phyloP scores from a whole-genome alignment of 441 rosid genomes.

The Caryocar brasiliense region DNA sequence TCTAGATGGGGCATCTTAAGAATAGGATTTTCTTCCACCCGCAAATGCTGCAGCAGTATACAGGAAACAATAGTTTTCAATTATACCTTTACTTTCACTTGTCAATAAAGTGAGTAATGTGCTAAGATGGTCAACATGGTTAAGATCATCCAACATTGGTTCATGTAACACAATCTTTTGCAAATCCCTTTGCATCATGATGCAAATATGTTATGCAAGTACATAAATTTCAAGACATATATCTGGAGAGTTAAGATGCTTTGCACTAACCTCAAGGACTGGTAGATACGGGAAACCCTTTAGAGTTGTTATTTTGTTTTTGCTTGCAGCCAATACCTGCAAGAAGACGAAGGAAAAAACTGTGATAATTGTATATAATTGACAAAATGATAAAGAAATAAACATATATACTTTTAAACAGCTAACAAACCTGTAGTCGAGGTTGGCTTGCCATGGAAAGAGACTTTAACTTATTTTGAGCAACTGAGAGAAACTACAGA shows the following conservation, averaged over 20 bases:
- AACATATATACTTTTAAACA: slow-evolving; percentile 6
- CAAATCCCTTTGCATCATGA: not conserved
- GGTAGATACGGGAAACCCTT: slow-evolving; percentile 92
- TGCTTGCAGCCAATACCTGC: slow-evolving; percentile 98
- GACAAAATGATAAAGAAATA: slow-evolving; percentile 1
- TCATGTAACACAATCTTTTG: not conserved
- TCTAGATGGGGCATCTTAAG: slow-evolving; percentile 91
- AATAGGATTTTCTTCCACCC: slow-evolving; percentile 96
- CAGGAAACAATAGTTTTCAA: slow-evolving; percentile 6
- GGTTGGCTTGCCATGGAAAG: slow-evolving; percentile 99
- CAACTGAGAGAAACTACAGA: slow-evolving; percentile 89
- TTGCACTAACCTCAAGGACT: slow-evolving; percentile 67
- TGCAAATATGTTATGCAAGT: too few species aligned
- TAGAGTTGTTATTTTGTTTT: slow-evolving; percentile 82
- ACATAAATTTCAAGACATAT: too few species aligned
- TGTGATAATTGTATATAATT: not conserved
- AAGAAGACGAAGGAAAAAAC: slow-evolving; percentile 2
- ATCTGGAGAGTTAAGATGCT: not conserved
- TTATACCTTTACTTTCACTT: not conserved
- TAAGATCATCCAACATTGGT: not conserved
- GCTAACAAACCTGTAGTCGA: slow-evolving; percentile 70
- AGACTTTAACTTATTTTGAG: slow-evolving; percentile 92
- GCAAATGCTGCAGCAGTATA: slow-evolving; percentile 67
- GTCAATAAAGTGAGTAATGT: not conserved
- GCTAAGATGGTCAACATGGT: not conserved